These are phyloP conservation scores for Lepidopterella palustris DNA, from an alignment of 495 filamentous ascomycete species.

Conservation along the genomic window DNA sequence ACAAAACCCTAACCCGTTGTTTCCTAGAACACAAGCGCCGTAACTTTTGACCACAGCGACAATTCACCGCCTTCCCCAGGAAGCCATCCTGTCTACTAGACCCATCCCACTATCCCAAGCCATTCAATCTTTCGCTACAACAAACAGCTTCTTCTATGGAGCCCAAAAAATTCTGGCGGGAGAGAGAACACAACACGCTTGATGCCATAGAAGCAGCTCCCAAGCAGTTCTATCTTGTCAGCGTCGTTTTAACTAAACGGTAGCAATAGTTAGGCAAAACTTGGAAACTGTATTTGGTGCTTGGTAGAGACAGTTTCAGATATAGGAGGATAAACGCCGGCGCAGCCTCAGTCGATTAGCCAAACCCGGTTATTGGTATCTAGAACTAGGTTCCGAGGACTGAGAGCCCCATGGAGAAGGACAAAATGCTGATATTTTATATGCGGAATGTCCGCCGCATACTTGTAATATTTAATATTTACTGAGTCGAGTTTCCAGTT, in stretches of 20 bases:
- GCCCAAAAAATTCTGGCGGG: conserved; percentile 2
- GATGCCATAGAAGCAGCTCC: conserved; percentile 8
- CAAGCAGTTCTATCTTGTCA: conserved; percentile 6
- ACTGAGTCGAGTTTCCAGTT: conserved; percentile 16
- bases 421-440: conserved; percentile 8
- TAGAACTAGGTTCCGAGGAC: conserved; percentile 9
- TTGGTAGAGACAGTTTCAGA: conserved; percentile 12
- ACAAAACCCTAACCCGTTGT: too few relatives aligned
- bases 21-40: too few relatives aligned
- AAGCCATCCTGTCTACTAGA: background rate
- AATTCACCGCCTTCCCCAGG: too few relatives aligned
- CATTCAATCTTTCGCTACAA: background rate
- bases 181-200: conserved; percentile 2
- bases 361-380: conserved; percentile 11
- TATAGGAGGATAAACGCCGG: conserved; percentile 12
- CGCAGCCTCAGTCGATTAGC: conserved; percentile 12
- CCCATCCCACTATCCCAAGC: background rate
- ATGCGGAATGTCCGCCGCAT: conserved; percentile 7
- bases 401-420: conserved; percentile 10
- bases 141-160: background rate
- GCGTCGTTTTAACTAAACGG: conserved; percentile 6
- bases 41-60: too few relatives aligned
- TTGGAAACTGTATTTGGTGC: conserved; percentile 7
- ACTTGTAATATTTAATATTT: conserved; percentile 4
- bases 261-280: conserved; percentile 4